phyloP scores from a whole-genome alignment of 176 grass and related monocot species.

The Sorghum bicolor region Sorghum_bicolor_NCBIv3 NC_012870.2:71287001-71287500 shows the following conservation, averaged over 20 bases:
- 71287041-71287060: background rate
- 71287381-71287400: slow-evolving; percentile 8
- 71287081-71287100: background rate
- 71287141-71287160: slow-evolving; percentile 26
- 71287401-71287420: background rate
- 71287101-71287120: background rate
- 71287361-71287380: background rate
- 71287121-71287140: background rate
- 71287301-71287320: background rate
- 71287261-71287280: background rate
- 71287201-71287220: background rate
- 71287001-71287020: slow-evolving; percentile 1
- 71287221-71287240: background rate
- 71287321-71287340: slow-evolving; percentile 11
- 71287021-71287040: background rate
- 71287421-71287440: slow-evolving; percentile 4
- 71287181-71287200: background rate
- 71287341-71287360: background rate
- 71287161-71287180: background rate
- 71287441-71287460: slow-evolving; percentile 79
- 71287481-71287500: slow-evolving; percentile 92
- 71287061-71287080: background rate
- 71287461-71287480: slow-evolving; percentile 83
- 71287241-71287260: background rate
- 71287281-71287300: background rate